A percentile compares a stretch with the other conserved stretches of the same genome.
Conservation (phyloP, 2,329 filamentous ascomycete genomes). For the Phaeosphaeriaceae sp. region DNA sequence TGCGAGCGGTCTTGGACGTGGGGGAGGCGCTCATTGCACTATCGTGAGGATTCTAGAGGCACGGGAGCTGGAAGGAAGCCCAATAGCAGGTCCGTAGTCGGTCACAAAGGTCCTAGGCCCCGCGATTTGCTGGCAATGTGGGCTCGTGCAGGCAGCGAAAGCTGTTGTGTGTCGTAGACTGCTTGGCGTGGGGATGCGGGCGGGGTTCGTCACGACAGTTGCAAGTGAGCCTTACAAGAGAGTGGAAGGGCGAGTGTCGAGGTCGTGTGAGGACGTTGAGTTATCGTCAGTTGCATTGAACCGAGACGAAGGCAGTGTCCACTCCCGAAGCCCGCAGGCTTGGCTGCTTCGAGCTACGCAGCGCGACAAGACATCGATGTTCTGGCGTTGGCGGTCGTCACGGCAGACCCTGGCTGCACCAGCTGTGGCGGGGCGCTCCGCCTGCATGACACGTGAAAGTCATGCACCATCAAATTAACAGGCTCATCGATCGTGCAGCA, state of each 20-base stretch:
- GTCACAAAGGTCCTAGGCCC: conserved; percentile 19
- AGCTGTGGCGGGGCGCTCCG: conserved; percentile 12
- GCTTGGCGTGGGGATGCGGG: conserved; percentile 38
- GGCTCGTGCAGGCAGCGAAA: conserved; percentile 33
- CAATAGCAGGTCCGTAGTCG: conserved; percentile 26
- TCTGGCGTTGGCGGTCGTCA: conserved; percentile 1
- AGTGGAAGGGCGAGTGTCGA: neutral
- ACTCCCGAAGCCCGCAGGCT: conserved; percentile 27
- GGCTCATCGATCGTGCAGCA: no score
- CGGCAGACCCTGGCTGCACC: conserved; percentile 14
- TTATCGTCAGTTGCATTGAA: neutral
- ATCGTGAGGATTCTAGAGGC: conserved; percentile 19
- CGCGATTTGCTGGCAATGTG: conserved; percentile 32
- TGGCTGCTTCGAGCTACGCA: conserved; percentile 32
- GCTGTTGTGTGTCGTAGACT: conserved; percentile 33
- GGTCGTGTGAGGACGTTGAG: neutral
- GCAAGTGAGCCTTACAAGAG: neutral
- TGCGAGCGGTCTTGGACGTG: conserved; percentile 35
- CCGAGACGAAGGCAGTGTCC: conserved; percentile 14
- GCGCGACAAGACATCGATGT: conserved; percentile 16
- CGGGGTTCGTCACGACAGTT: conserved; percentile 13
- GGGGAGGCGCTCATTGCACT: conserved; percentile 46
- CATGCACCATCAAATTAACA: no score
- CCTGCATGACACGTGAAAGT: conserved; percentile 8
- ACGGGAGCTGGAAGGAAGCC: conserved; percentile 28